phyloP scores from a whole-genome alignment of 257 asterid genomes.

The Solanum dulcamara region DNA sequence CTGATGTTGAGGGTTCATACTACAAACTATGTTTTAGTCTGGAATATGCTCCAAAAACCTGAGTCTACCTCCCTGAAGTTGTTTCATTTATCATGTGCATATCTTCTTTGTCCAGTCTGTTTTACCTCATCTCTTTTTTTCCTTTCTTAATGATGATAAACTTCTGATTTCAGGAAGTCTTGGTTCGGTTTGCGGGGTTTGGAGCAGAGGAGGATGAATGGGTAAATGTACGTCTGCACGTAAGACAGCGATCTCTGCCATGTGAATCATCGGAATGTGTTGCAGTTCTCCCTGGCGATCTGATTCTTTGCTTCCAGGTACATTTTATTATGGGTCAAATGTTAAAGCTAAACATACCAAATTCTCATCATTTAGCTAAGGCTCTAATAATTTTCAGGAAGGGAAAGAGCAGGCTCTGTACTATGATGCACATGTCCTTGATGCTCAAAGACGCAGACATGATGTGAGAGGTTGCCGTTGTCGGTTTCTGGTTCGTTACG shows the following conservation, averaged over 20 bases:
- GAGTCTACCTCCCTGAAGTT: not conserved
- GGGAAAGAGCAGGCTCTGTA: constrained; percentile 98
- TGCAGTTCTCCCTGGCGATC: constrained; percentile 73
- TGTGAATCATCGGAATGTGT: constrained; percentile 96
- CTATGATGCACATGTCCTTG: constrained; percentile 93
- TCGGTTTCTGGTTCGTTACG: constrained; percentile 91
- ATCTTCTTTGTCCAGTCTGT: not conserved
- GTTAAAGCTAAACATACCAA: not conserved
- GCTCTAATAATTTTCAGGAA: constrained; percentile 43
- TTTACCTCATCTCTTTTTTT: not conserved
- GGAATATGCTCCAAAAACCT: not conserved
- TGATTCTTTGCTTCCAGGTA: constrained; percentile 97
- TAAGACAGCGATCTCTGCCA: constrained; percentile 91
- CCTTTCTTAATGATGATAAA: not conserved
- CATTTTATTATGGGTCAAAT: not conserved
- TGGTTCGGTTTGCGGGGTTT: constrained; percentile 94
- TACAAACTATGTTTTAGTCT: not conserved
- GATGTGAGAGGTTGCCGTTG: constrained; percentile 97
- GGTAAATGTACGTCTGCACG: constrained; percentile 72
- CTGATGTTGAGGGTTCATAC: not conserved
- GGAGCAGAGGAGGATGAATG: constrained; percentile 96
- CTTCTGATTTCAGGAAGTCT: constrained; percentile 59
- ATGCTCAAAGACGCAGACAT: constrained; percentile 95
- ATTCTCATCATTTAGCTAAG: not conserved
- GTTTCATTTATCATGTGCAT: not conserved